Percentiles rank a stretch among this genome's conserved stretches.
These are phyloP conservation scores for Mycosphaerelloides madeirae DNA, from an alignment of 2,329 filamentous ascomycete genomes.

Conservation along the genomic window DNA sequence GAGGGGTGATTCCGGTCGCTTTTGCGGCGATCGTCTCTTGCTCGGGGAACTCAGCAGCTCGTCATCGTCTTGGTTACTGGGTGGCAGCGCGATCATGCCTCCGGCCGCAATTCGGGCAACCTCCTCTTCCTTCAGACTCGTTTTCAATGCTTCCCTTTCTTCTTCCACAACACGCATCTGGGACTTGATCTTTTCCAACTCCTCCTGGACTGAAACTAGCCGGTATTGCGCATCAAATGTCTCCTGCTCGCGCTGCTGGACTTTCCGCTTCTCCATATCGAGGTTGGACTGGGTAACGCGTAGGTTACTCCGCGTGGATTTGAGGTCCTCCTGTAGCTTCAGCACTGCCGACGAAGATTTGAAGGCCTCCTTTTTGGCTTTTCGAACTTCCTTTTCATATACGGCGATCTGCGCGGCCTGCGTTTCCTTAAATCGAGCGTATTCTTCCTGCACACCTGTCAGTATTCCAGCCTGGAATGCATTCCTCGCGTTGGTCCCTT, in stretches of 20 bases:
- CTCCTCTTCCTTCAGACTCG: slow-evolving; percentile 67
- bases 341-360: slow-evolving; percentile 66
- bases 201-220: slow-evolving; percentile 61
- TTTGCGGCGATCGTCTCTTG: slow-evolving; percentile 21
- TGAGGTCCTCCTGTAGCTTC: slow-evolving; percentile 70
- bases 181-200: slow-evolving; percentile 60
- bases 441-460: slow-evolving; percentile 55
- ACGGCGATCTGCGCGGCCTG: slow-evolving; percentile 36
- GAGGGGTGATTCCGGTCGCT: slow-evolving; percentile 47
- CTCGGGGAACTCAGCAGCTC: slow-evolving; percentile 56
- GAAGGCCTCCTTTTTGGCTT: slow-evolving; percentile 67
- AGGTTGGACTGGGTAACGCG: slow-evolving; percentile 57
- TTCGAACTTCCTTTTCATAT: slow-evolving; percentile 70
- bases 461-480: slow-evolving; percentile 4
- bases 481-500: slow-evolving; percentile 30
- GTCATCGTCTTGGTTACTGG: slow-evolving; percentile 48
- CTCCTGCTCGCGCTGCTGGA: slow-evolving; percentile 61
- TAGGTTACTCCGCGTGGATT: slow-evolving; percentile 52
- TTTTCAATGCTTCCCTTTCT: slow-evolving; percentile 70
- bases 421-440: slow-evolving; percentile 63
- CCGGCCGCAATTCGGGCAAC: slow-evolving; percentile 68
- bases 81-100: slow-evolving; percentile 62
- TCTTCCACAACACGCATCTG: slow-evolving; percentile 62
- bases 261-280: slow-evolving; percentile 59
- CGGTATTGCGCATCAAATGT: slow-evolving; percentile 64